Percentiles rank a stretch among this genome's conserved stretches.
These are phyloP conservation scores for Fusarium euwallaceae DNA, from an alignment of 2,329 filamentous ascomycete species.

Conservation along the genomic window DNA sequence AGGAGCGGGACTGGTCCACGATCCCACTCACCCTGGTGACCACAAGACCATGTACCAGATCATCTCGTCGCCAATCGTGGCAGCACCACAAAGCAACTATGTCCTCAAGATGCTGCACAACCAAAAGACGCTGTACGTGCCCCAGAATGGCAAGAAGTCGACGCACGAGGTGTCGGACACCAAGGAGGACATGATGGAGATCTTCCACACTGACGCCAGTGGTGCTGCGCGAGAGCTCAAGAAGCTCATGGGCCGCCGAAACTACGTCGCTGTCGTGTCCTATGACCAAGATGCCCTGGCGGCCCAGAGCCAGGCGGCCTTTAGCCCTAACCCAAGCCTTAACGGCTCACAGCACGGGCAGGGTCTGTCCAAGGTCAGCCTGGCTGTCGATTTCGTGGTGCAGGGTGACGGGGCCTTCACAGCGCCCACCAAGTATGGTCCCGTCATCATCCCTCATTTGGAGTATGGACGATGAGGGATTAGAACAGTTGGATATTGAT, in stretches of 20 bases:
- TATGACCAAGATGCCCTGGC: constrained; percentile 87
- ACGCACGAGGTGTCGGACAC: constrained; percentile 86
- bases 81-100: constrained; percentile 86
- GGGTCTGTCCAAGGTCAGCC: constrained; percentile 76
- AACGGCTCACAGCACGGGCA: constrained; percentile 50
- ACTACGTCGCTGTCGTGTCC: constrained; percentile 93
- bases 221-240: constrained; percentile 87
- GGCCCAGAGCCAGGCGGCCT: constrained; percentile 51
- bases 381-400: constrained; percentile 97
- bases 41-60: constrained; percentile 99
- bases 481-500: background rate
- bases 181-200: constrained; percentile 99
- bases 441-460: constrained; percentile 91
- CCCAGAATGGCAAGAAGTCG: constrained; percentile 84
- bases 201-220: constrained; percentile 94
- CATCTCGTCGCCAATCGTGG: constrained; percentile 92
- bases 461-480: constrained; percentile 71
- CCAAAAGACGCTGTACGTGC: constrained; percentile 92
- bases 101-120: constrained; percentile 96
- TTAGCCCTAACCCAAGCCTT: constrained; percentile 55
- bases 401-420: constrained; percentile 89
- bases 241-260: constrained; percentile 92
- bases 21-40: constrained; percentile 89
- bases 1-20: constrained; percentile 93
- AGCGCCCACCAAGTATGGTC: constrained; percentile 93